Evolutionary conservation across 2,329 filamentous ascomycete species (phyloP), one percentile per base, ranked within the genome.

Genomic region (Pseudohalonectria lignicola): DNA sequence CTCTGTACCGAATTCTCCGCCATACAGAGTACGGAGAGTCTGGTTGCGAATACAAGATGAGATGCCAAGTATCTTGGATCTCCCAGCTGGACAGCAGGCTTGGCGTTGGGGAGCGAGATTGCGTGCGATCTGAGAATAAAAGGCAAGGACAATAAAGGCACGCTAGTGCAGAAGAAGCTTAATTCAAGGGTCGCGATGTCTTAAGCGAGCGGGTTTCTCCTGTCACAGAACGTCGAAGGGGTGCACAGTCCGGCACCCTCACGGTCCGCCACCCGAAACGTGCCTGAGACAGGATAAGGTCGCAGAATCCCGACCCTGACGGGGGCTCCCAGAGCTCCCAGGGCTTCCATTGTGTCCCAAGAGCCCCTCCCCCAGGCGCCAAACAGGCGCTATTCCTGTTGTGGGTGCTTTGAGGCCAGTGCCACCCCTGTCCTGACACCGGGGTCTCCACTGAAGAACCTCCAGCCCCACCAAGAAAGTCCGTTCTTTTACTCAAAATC

Each of bases 241-340:
- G 12, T 7, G 23, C 23, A 26, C 7, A 12, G 7, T n/a, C 39
- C 43, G 43, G 44, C 34, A 36, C 29, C 18, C 29, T 16, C 40
- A 39, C 39, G 38, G 42, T 42, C 47, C 47, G 47, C 42, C 25
- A 18, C 32, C 40, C 46, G 47, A 51, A 51, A 51, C 49, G 33
- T 33, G 21, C 26, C 42, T 51, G 49, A 51, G 46, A 50, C 49
- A 39, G 37, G 29, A 38, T 40, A 42, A 41, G 35, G 47, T 45
- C 38, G 31, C 41, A 46, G 38, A 32, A 29, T 31, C 41, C 44
- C 34, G 34, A 41, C 20, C 37, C 18, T 17, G 17, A 15, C 43
- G 34, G 34, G 34, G 34, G 37, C 39, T 42, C 35, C 36, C 39
- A 41, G 34, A 11, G 36, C 25, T 28, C 5, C 31, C 6, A 19